A percentile compares a stretch with the other conserved stretches of the same genome.
Conservation (phyloP, 129 eudicot genomes). For the Mikania micrantha region DNA sequence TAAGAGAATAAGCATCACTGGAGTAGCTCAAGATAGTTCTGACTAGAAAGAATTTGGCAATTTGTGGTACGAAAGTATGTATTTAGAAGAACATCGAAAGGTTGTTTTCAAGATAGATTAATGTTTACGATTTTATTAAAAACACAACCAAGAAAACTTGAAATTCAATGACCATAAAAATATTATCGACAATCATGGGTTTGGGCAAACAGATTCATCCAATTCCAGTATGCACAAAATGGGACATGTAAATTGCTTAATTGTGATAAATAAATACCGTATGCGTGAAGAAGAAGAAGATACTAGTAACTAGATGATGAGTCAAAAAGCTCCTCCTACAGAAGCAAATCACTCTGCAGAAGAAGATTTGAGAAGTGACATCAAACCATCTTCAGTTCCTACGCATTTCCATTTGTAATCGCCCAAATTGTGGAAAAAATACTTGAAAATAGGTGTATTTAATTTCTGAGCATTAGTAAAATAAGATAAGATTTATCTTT, state of each 20-base stretch:
- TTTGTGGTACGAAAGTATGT: slow-evolving; percentile 2
- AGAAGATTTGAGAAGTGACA: slow-evolving; percentile 34
- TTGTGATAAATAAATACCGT: slow-evolving; percentile 16
- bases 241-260: background rate
- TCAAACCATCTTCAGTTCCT: slow-evolving; percentile 36
- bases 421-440: background rate
- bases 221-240: background rate
- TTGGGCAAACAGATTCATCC: background rate
- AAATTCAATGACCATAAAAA: background rate
- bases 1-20: slow-evolving; percentile 29
- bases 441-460: too few relatives aligned
- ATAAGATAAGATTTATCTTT: too few relatives aligned
- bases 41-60: slow-evolving; percentile 28
- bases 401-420: slow-evolving; percentile 2
- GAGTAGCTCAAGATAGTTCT: slow-evolving; percentile 29
- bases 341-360: slow-evolving; percentile 31
- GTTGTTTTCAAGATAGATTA: background rate
- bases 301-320: slow-evolving; percentile 1
- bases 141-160: background rate
- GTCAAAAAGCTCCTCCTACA: slow-evolving; percentile 19
- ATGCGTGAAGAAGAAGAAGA: slow-evolving; percentile 27
- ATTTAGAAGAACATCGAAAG: slow-evolving; percentile 1
- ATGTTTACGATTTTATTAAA: too few relatives aligned
- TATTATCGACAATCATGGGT: background rate
- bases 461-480: too few relatives aligned